Evolutionary conservation across 306 rosid genomes (phyloP).

Genomic region (Mimosa bimucronata): DNA sequence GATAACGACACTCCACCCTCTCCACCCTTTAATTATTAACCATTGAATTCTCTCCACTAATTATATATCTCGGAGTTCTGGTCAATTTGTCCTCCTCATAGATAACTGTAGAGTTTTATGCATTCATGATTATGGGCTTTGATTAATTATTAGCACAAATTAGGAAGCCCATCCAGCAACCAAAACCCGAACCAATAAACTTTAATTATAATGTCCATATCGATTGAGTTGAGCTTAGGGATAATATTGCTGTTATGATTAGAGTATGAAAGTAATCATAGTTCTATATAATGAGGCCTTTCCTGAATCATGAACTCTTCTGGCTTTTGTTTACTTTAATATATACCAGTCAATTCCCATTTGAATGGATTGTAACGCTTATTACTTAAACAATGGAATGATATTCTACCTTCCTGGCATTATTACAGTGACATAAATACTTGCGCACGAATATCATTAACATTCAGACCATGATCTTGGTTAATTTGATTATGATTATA

Average conservation of each 20-base stretch:
- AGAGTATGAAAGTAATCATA: not conserved
- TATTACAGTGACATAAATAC: not conserved
- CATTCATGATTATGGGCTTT: conserved; percentile 35
- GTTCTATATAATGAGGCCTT: not conserved
- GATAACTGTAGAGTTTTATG: not conserved
- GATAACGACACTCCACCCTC: conserved; percentile 63
- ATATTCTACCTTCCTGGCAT: conserved; percentile 45
- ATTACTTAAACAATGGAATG: conserved; percentile 34
- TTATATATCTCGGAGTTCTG: conserved; percentile 17
- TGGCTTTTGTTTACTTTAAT: not conserved
- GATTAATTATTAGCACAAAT: conserved; percentile 2
- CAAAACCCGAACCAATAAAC: conserved; percentile 8
- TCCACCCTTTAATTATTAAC: conserved; percentile 38
- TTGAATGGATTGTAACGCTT: not conserved
- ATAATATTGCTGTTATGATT: not conserved
- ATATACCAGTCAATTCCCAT: conserved; percentile 11
- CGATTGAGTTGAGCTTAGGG: not conserved
- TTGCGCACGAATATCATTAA: not conserved
- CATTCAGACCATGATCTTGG: not conserved
- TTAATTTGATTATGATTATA: conserved; percentile 12
- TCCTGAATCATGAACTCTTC: not conserved
- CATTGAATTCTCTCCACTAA: conserved; percentile 37
- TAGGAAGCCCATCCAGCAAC: conserved; percentile 38
- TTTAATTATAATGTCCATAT: not conserved
- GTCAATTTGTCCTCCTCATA: conserved; percentile 30